Base-by-base conservation (phyloP, 306 rosid species). In the Gleditsia sinensis region DNA sequence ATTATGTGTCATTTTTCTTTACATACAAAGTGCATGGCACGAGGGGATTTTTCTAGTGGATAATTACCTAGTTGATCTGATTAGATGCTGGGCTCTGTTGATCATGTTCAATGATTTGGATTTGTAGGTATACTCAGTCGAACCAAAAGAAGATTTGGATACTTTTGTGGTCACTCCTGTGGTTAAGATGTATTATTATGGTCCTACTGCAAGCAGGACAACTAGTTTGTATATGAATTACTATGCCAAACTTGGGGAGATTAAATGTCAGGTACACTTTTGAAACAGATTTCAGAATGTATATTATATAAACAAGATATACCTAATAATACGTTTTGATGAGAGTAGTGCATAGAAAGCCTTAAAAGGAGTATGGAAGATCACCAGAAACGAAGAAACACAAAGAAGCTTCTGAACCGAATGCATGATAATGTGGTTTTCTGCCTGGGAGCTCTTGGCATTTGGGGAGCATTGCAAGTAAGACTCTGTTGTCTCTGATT, bases 391-490 rank as follows among this genome's bases (percentile, higher is more conserved):
- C 83, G 83, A 33, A 76, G 78, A 84, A 79, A 75, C 83, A 76
- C 87, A 50, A 94, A 90, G 82, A 94, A 80, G 76, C 72, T 75
- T 66, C 80, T 94, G 68, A 90, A 56, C 72, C 83, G 91, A 78
- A 79, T 84, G 78, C 97, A 94, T 75, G 90, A 91, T 17, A 94
- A 85, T 83, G 70, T 94, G 78, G 11, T 80, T 48, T 88, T 90
- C 80, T 85, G 96, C 76, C 76, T 94, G 83, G 71, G 21, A 49
- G 85, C 67, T 78, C 96, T 94, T 84, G 98, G 98, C 83, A 71
- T 90, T 75, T 88, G 87, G 87, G 98, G 98, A 75, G 96, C 95
- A 12, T 76, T 83, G 68, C 91, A 87, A 83, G 98, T 91, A 86
- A 89, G 87, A 20, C 23, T 32, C 33, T 27, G 5, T 51, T 77